Base-by-base conservation (phyloP, 495 filamentous ascomycete genomes). In the Pyrenopolyporus hunteri region DNA sequence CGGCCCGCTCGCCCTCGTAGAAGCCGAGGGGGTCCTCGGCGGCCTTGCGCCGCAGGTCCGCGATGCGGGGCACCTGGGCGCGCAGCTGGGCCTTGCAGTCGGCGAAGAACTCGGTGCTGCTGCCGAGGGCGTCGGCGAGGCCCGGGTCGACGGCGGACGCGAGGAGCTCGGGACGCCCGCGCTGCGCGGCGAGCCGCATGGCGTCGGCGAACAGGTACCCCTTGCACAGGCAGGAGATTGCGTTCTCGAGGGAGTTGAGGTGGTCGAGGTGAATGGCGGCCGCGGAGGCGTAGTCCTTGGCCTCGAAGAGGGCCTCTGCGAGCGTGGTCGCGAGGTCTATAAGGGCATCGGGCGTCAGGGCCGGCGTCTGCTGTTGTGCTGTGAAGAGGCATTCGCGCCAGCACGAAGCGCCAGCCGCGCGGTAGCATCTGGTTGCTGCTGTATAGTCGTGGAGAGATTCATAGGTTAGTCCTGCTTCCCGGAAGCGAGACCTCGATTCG, bases 381-480 rank as follows among this genome's bases (percentile, higher is more conserved):
- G 90, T 89, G 74, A 88, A 92, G 58, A 98, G 82, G 8, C 89
- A 89, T 73, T 98, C 93, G 56, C 88, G 89, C 94, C 94, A 98
- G 66, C 86, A 83, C 11, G 76, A 61, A 3, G 79, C 70, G 23
- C 88, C 86, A n/a, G 91, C 89, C 10, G 85, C 82, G 52, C 88
- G 84, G 74, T 93, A 98, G 68, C 85, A 88, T 63, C 85, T 83
- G 57, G 87, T 90, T 2, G 94, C 94, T 22, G 84, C 76, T 11
- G 75, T 54, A 66, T 90, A 89, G 59, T 90, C 78, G 7, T 73
- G 72, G n/a, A 98, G 86, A 28, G 85, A 97, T 75, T 97, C 93
- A 70, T 94, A 94, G 5, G 90, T 91, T 75, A 82, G 83, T 3
- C 89, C 95, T 35, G 94, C 92, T 70, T 96, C 92, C 57, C 88